Conservation (phyloP, 306 rosid genomes). For the Sindora glabra region DNA sequence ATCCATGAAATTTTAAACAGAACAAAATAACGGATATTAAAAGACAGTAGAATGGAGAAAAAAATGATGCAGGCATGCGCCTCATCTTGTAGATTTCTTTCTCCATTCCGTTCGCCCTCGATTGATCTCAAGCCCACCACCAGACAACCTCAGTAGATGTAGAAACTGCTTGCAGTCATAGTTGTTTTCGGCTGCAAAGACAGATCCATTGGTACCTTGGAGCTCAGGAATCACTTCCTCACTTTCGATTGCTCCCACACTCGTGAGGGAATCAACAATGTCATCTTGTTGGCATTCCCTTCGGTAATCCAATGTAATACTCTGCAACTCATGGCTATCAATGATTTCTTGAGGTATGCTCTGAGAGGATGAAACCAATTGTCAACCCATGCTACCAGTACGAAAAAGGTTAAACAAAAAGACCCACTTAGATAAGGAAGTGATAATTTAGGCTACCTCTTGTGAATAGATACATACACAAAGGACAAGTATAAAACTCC, state of each 20-base stretch:
- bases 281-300: conserved; percentile 82
- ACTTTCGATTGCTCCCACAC: conserved; percentile 39
- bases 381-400: conserved; percentile 10
- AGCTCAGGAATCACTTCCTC: conserved; percentile 29
- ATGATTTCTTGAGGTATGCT: conserved; percentile 94
- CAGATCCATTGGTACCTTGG: conserved; percentile 52
- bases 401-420: neutral
- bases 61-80: neutral
- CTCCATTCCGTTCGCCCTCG: conserved; percentile 90
- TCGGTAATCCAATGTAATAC: conserved; percentile 90
- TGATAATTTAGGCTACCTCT: too few species aligned
- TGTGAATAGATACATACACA: too few species aligned
- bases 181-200: conserved; percentile 15
- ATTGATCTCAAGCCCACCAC: conserved; percentile 74
- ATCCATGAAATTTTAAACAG: neutral
- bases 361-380: conserved; percentile 29
- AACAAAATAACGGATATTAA: neutral
- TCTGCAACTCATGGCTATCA: conserved; percentile 69
- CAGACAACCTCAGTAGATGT: conserved; percentile 68
- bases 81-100: conserved; percentile 67
- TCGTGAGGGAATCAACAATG: conserved; percentile 74
- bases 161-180: conserved; percentile 52
- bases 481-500: too few species aligned
- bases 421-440: neutral
- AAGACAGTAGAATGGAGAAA: neutral